phyloP scores from a whole-genome alignment of 78 protist genomes.

The Polysphondylium violaceum region DNA sequence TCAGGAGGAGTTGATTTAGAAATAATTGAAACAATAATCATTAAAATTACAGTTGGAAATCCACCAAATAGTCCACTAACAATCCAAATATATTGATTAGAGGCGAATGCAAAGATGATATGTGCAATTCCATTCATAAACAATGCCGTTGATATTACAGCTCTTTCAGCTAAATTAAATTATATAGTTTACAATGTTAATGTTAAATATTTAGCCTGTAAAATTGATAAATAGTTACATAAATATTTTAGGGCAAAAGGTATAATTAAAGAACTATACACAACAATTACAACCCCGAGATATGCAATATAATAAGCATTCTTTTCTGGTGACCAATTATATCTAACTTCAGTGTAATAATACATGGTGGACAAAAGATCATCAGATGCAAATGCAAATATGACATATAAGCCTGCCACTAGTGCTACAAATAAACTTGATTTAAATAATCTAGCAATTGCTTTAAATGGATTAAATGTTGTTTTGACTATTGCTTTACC shows the following conservation, averaged over 20 bases:
- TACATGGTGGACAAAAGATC: constrained; percentile 2
- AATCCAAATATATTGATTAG: constrained; percentile 13
- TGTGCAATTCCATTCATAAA: not conserved
- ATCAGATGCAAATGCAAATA: not conserved
- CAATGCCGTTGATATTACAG: not conserved
- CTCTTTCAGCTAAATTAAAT: constrained; percentile 28
- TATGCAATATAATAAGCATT: not conserved
- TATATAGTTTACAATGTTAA: not conserved
- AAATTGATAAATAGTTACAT: not conserved
- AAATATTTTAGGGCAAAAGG: constrained; percentile 3
- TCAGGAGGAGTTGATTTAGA: constrained; percentile 12
- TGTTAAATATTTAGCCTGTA: not conserved
- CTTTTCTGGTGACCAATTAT: constrained; percentile 7
- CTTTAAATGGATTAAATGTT: constrained; percentile 34
- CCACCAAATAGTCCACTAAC: not conserved
- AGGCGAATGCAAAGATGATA: constrained; percentile 5
- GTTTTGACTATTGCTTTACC: not conserved
- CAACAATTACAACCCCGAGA: not conserved
- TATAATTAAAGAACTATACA: constrained; percentile 1
- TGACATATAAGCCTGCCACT: not conserved
- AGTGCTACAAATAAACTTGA: not conserved
- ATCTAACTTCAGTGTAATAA: constrained; percentile 1
- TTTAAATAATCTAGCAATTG: not conserved
- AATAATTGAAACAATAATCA: constrained; percentile 28
- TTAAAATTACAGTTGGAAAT: not conserved